Percentiles rank a stretch among this genome's conserved stretches.
phyloP scores from a whole-genome alignment of 208 protist genomes.

The Trypanosoma cruzi region DNA sequence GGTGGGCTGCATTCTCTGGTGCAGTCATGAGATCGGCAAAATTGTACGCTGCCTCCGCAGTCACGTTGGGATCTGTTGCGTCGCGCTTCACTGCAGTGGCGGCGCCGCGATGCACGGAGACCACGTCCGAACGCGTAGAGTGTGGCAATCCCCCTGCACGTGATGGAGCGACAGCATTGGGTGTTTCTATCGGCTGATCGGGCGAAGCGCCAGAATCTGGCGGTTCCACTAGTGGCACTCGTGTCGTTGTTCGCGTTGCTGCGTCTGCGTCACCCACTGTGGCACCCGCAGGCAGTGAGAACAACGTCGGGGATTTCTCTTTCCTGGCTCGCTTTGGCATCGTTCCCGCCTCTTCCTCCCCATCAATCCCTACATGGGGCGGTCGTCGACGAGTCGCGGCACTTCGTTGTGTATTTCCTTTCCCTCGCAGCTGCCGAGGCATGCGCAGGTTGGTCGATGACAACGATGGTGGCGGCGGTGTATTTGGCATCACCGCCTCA shows the following conservation, averaged over 20 bases:
- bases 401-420: neutral
- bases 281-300: neutral
- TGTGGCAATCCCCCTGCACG: neutral
- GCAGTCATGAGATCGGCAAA: slow-evolving; percentile 36
- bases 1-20: slow-evolving; percentile 27
- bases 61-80: neutral
- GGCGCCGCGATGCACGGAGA: neutral
- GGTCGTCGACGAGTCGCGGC: neutral
- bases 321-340: slow-evolving; percentile 4
- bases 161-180: neutral
- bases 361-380: slow-evolving; percentile 8
- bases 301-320: neutral
- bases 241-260: neutral
- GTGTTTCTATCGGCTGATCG: neutral
- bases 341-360: neutral
- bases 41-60: slow-evolving; percentile 23
- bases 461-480: neutral
- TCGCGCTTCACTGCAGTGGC: neutral
- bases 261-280: neutral
- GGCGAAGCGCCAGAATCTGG: neutral
- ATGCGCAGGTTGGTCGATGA: neutral
- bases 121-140: neutral
- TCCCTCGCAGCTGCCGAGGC: neutral
- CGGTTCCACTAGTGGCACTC: neutral
- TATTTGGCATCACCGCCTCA: neutral